Conservation (phyloP, 306 rosid species). For the Senna siamea region DNA sequence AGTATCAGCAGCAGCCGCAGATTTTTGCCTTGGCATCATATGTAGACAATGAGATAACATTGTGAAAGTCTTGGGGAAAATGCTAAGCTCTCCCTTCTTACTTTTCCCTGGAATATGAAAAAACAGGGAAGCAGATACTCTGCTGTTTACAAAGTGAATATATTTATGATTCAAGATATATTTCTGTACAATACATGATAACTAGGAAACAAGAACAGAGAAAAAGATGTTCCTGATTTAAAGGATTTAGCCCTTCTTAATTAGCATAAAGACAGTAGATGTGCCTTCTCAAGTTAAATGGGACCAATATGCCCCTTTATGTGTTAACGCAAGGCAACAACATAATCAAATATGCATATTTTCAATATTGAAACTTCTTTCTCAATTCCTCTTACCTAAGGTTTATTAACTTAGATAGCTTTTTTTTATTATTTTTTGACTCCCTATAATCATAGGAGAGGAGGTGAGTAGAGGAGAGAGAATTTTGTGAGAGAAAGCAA, state of each 20-base stretch:
- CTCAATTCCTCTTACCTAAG: neutral
- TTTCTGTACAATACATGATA: neutral
- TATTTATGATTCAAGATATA: neutral
- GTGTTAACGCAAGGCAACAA: neutral
- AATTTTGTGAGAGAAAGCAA: slow-evolving; percentile 2
- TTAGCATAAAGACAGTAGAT: neutral
- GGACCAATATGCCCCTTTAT: neutral
- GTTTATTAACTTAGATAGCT: too few relatives aligned
- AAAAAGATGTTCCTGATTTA: too few relatives aligned
- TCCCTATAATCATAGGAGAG: neutral
- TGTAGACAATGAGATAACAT: slow-evolving; percentile 52
- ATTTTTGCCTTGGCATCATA: slow-evolving; percentile 24
- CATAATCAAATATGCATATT: neutral
- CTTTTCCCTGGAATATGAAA: slow-evolving; percentile 65
- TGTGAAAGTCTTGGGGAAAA: slow-evolving; percentile 23
- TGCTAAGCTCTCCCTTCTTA: slow-evolving; percentile 84
- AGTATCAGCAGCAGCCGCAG: slow-evolving; percentile 16
- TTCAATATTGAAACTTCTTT: neutral
- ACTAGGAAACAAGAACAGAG: too few relatives aligned
- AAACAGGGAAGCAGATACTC: neutral
- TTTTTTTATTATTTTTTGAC: too few relatives aligned
- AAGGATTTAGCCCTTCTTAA: neutral
- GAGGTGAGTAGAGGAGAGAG: neutral
- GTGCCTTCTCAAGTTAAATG: neutral
- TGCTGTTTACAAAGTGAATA: neutral